Base-by-base conservation (phyloP, 495 filamentous ascomycete genomes). In the Trichoderma gamsii region DNA sequence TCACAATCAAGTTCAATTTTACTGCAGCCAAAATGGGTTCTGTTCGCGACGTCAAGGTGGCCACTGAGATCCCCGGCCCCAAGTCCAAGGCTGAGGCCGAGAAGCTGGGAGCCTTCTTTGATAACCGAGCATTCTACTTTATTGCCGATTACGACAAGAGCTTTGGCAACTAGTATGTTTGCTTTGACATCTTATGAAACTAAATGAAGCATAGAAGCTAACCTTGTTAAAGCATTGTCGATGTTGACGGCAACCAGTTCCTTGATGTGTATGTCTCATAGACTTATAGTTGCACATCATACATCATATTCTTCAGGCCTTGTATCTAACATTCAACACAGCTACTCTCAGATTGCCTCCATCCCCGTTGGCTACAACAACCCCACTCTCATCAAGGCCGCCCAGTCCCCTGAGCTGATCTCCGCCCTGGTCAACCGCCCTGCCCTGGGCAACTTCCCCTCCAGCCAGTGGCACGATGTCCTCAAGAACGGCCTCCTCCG, bases 361-460 rank as follows among this genome's bases (percentile, higher is more conserved):
- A 99, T 99, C 75, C 94, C 94, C 35, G 83, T 99, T 69, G 94
- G 94, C 64, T 99, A 99, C 86, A 97, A 92, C 85, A 99, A 99
- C 80, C 90, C 93, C 27, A 77, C 83, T 71, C 85, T 99, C 65
- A 81, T 84, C 70, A 81, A 88, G 74, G 87, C 88, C 38, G 91
- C 91, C 46, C 81, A 80, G 67, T 88, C 87, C 71, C 85, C 87
- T 29, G 89, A 96, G 76, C 96, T 97, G 91, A 82, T 87, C 74
- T 87, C 83, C 66, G 86, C 90, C 46, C 74, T 97, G 71, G 92
- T 97, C 83, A 97, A 99, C 83, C 88, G 94, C 35, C 94, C 94
- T 5, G 94, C 94, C 9, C 84, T 99, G 66, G 94, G 94, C 73
- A 97, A 97, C 85, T 99, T 99, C 82, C 94, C 94, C 18, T 89